Evolutionary conservation across 306 rosid genomes (phyloP), one percentile per base, ranked within the genome.

Genomic region (Hippophae rhamnoides): DNA sequence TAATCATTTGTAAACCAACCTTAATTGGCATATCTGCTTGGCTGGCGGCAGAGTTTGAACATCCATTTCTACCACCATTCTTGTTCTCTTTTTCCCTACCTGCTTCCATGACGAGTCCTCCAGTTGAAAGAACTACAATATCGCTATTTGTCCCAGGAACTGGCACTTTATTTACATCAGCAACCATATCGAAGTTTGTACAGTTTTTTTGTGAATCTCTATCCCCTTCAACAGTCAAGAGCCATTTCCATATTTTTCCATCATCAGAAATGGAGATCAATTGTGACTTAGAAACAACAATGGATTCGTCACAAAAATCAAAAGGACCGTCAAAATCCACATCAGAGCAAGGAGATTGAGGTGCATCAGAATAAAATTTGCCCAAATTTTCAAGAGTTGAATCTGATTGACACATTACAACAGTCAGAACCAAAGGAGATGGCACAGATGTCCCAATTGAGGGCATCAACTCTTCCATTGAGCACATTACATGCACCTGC

Each of bases 191-290:
- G 71, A 72, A 63, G 62, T 69, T 74, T 67, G 71, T 58, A 38
- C 76, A 81, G 57, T 67, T 77, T 59, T 73, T 87, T 70, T 67
- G 76, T 56, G 66, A 41, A 66, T 84, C 84, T 63, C 74, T 84
- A 48, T 47, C 57, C 53, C 85, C 86, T 78, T 93, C 89, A 55
- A 81, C 79, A 67, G 94, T 86, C 81, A 86, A 70, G 56, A 89
- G 85, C 99, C 99, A 93, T 79, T 77, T 78, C 99, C 97, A 93
- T 68, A 93, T 62, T 78, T 88, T 93, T 41, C 97, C 99, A 77
- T 93, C 99, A 69, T 89, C 97, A 56, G 95, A 88, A 72, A 89
- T 78, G 70, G 97, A 93, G 70, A 93, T 72, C 86, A 86, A 75
- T 69, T 74, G 86, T 18, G 83, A 82, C 73, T 84, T 82, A 65